Evolutionary conservation across 139 green algal genomes (phyloP), one percentile per base, ranked within the genome.

Genomic region (Zygnema cylindricum): DNA sequence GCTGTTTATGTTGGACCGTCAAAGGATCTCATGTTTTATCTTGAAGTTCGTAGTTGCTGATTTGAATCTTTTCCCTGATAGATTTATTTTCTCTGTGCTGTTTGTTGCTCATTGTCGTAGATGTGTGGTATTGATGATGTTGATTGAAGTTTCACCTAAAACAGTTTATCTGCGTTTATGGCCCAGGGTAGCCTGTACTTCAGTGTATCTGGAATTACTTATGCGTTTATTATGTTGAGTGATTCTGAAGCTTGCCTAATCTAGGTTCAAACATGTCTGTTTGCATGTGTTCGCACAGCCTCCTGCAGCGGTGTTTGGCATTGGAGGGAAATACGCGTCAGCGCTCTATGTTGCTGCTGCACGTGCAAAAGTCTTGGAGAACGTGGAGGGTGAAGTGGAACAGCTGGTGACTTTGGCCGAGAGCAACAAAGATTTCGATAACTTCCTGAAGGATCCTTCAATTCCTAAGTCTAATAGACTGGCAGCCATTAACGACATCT

Each of bases 341-440:
- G 86, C 86, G 30, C 84, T 91, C 36, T 91, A 86, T 54, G 86
- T 91, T 39, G 40, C 86, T n/a, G 86, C 86, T 16, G 81, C 87
- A 30, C 82, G 85, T 36, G 40, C n/a, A 23, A 86, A 90, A 38
- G 38, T 76, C 11, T 40, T 91, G 49, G 86, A 91, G 11, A 23
- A 40, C 11, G 86, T 91, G 21, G 86, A 87, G 55, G 16, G 11
- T 11, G 86, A 91, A 82, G 38, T 91, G 32, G 2, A 86, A 43
- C n/a, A 88, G 83, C 83, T 88, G 1, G 43, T 33, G 11, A 21
- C 71, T 1, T 33, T 86, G 79, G 40, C n/a, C 21, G 36, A 35
- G n/a, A 21, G 22, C 82, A 87, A 36, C 42, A n/a, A 42, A 23
- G 43, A 86, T 33, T 85, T 89, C 73, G 3, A 21, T 32, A n/a